These are phyloP conservation scores for Paramarasmius palmivorus DNA, from an alignment of 1,284 basidiomycete species.

Conservation along the genomic window DNA sequence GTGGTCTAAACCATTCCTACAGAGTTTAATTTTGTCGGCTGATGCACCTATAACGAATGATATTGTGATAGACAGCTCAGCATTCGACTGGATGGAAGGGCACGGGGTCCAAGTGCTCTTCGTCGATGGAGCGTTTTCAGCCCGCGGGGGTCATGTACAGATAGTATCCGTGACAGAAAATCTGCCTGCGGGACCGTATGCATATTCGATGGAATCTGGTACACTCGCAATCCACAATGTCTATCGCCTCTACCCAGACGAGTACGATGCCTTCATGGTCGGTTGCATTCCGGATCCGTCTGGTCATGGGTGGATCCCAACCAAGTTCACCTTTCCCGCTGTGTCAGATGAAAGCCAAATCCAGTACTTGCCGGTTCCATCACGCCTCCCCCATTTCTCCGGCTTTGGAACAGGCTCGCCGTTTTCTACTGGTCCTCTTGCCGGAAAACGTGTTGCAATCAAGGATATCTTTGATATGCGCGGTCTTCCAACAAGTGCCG, in stretches of 20 bases:
- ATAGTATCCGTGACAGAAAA: background rate
- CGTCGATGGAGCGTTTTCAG: background rate
- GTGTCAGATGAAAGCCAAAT: slow-evolving; percentile 11
- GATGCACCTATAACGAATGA: background rate
- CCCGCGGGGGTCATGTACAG: background rate
- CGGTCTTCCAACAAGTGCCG: slow-evolving; percentile 33
- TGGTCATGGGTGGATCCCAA: slow-evolving; percentile 24
- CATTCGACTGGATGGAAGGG: background rate
- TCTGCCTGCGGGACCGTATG: slow-evolving; percentile 1
- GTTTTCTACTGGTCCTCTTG: slow-evolving; percentile 22
- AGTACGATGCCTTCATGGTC: slow-evolving; percentile 32
- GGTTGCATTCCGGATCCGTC: slow-evolving; percentile 25
- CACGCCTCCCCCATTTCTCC: slow-evolving; percentile 23
- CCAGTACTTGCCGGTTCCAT: slow-evolving; percentile 34
- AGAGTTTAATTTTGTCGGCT: background rate
- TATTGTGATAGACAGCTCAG: background rate
- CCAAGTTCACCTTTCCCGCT: slow-evolving; percentile 29
- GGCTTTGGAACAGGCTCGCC: background rate
- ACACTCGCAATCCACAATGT: slow-evolving; percentile 22
- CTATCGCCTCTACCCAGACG: slow-evolving; percentile 32
- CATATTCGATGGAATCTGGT: background rate
- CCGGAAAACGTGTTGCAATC: slow-evolving; percentile 31
- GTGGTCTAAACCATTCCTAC: background rate
- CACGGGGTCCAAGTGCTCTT: background rate
- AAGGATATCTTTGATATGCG: slow-evolving; percentile 36